Evolutionary conservation across 2,329 filamentous ascomycete genomes (phyloP).

Genomic region (Helotiales sp.): DNA sequence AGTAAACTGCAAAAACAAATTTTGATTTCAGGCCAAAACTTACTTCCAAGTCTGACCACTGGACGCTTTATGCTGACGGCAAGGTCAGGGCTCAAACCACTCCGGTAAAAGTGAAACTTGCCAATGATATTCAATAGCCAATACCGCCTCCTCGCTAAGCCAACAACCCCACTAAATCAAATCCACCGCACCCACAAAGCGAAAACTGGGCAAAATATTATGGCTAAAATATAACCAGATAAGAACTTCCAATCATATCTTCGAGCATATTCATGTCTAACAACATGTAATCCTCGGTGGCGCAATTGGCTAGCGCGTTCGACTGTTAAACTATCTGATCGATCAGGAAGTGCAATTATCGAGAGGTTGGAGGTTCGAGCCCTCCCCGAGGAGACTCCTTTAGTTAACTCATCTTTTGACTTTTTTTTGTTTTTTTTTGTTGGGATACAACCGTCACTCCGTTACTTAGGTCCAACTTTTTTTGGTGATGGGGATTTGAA

Average conservation of each 20-base stretch:
- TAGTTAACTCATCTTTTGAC: background rate
- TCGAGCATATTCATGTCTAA: background rate
- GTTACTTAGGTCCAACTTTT: too few species aligned
- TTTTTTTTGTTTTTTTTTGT: background rate
- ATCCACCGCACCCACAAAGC: background rate
- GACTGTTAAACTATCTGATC: conserved; percentile 6
- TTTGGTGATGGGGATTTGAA: too few species aligned
- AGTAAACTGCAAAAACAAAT: too few species aligned
- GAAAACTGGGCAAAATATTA: background rate
- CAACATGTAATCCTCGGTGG: background rate
- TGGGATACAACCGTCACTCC: too few species aligned
- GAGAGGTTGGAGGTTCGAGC: conserved; percentile 17
- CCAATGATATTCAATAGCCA: too few species aligned
- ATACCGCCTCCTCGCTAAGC: background rate
- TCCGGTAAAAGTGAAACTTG: too few species aligned
- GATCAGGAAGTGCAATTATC: too few species aligned
- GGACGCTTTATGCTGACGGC: too few species aligned
- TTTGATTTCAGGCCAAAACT: too few species aligned
- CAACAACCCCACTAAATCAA: background rate
- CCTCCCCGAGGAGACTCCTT: conserved; percentile 1
- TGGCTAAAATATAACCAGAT: background rate
- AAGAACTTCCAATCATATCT: background rate
- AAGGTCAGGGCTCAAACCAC: too few species aligned
- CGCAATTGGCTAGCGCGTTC: conserved; percentile 22
- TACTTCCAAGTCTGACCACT: too few species aligned